Evolutionary conservation across 108 stramenopile species (phyloP).

Genomic region (Skeletonema menzelii): DNA sequence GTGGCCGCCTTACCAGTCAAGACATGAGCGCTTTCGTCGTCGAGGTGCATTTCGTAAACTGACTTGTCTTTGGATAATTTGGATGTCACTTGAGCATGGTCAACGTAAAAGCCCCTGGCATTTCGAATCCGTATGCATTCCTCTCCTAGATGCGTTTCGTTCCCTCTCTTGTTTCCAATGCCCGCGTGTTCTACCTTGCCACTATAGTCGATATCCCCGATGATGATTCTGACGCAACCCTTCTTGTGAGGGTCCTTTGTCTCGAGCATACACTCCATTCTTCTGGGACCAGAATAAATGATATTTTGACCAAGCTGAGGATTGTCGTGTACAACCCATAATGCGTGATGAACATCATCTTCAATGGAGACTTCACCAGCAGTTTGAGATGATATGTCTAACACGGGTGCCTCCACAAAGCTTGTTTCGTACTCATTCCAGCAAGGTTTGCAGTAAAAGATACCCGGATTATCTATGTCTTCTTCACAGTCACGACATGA

Average conservation of each 20-base stretch:
- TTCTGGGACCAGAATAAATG: slow-evolving; percentile 33
- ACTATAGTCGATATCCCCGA: slow-evolving; percentile 55
- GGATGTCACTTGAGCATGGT: slow-evolving; percentile 40
- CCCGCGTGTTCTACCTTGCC: slow-evolving; percentile 39
- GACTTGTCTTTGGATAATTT: slow-evolving; percentile 47
- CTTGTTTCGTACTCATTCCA: slow-evolving; percentile 60
- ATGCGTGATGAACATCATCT: slow-evolving; percentile 31
- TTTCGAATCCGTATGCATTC: slow-evolving; percentile 53
- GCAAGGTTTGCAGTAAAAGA: slow-evolving; percentile 52
- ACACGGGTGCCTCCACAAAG: neutral
- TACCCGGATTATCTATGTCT: slow-evolving; percentile 56
- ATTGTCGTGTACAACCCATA: slow-evolving; percentile 67
- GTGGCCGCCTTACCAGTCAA: slow-evolving; percentile 47
- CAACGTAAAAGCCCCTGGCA: slow-evolving; percentile 45
- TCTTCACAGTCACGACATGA: slow-evolving; percentile 49
- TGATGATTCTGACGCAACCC: slow-evolving; percentile 49
- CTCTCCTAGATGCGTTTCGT: slow-evolving; percentile 36
- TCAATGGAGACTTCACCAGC: slow-evolving; percentile 11
- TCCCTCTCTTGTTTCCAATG: slow-evolving; percentile 24
- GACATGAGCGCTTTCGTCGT: slow-evolving; percentile 30
- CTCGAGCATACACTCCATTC: slow-evolving; percentile 54
- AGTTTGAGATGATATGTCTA: neutral
- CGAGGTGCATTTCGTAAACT: slow-evolving; percentile 55
- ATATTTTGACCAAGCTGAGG: slow-evolving; percentile 46
- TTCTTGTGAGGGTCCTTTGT: slow-evolving; percentile 55